A percentile compares a stretch with the other conserved stretches of the same genome.
phyloP scores from a whole-genome alignment of 441 rosid species.

The Croton setiger region DNA sequence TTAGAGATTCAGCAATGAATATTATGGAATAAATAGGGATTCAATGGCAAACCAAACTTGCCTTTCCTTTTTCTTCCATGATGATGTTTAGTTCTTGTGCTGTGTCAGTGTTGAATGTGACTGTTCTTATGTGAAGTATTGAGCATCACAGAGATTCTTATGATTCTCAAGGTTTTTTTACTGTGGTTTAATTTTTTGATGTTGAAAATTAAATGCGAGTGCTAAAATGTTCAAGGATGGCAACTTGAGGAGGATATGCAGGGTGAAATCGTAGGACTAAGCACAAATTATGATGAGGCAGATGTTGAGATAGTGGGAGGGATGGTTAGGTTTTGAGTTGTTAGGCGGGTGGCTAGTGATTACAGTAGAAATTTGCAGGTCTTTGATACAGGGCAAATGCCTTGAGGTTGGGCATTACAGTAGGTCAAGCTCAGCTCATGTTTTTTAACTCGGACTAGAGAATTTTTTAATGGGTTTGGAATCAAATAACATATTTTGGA shows the following conservation, averaged over 20 bases:
- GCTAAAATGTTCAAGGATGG: neutral
- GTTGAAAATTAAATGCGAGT: neutral
- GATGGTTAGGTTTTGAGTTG: neutral
- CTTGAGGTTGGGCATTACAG: neutral
- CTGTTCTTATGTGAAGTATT: neutral
- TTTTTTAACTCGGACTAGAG: no score
- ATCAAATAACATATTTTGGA: no score
- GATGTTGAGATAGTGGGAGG: neutral
- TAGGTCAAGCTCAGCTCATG: no score
- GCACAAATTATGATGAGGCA: neutral
- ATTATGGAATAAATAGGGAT: neutral
- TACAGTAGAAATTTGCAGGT: neutral
- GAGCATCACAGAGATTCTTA: neutral
- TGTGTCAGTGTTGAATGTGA: neutral
- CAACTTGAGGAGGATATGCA: neutral
- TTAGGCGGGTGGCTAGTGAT: neutral
- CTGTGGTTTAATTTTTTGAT: neutral
- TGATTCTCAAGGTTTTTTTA: neutral
- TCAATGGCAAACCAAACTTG: neutral
- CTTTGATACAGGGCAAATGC: neutral
- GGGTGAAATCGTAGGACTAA: neutral
- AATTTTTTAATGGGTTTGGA: no score
- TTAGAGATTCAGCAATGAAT: no score
- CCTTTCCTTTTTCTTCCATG: neutral
- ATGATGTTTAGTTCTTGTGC: no score